Evolutionary conservation across 768 basidiomycete species (phyloP).

Genomic region (Termitomyces sp.): DNA sequence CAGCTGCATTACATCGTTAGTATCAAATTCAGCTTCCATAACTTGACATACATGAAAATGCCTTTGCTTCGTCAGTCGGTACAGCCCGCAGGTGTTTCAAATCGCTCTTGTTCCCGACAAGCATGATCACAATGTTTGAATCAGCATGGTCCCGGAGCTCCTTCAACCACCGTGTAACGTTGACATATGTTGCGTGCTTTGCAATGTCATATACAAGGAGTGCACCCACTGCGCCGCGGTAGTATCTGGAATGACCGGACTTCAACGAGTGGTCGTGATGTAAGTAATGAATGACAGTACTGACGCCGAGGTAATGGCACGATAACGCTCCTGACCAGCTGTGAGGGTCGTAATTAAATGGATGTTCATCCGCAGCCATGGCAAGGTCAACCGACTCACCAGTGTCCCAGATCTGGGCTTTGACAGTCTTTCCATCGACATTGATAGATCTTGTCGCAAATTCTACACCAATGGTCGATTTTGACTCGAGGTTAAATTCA

Average conservation of each 20-base stretch:
- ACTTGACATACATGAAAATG: slow-evolving; percentile 68
- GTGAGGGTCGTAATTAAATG: slow-evolving; percentile 9
- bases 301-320: slow-evolving; percentile 95
- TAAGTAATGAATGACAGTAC: slow-evolving; percentile 24
- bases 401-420: slow-evolving; percentile 99
- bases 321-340: slow-evolving; percentile 97
- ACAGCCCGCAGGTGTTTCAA: slow-evolving; percentile 96
- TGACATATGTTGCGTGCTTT: slow-evolving; percentile 91
- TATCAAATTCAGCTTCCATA: slow-evolving; percentile 5
- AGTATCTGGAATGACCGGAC: slow-evolving; percentile 60
- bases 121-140: slow-evolving; percentile 92
- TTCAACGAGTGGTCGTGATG: slow-evolving; percentile 1
- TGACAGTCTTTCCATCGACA: slow-evolving; percentile 96
- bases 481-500: slow-evolving; percentile 98
- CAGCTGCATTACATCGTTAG: slow-evolving; percentile 45
- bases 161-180: slow-evolving; percentile 95
- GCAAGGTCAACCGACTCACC: slow-evolving; percentile 46
- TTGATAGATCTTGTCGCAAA: slow-evolving; percentile 95
- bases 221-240: slow-evolving; percentile 94
- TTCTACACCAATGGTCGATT: slow-evolving; percentile 99
- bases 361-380: background rate
- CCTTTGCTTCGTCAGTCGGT: slow-evolving; percentile 95
- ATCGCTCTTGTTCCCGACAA: slow-evolving; percentile 98
- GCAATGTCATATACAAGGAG: slow-evolving; percentile 93
- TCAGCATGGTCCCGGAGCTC: slow-evolving; percentile 95